These are phyloP conservation scores for Exophiala calicioides DNA, from an alignment of 2,329 filamentous ascomycete genomes.

Conservation along the genomic window DNA sequence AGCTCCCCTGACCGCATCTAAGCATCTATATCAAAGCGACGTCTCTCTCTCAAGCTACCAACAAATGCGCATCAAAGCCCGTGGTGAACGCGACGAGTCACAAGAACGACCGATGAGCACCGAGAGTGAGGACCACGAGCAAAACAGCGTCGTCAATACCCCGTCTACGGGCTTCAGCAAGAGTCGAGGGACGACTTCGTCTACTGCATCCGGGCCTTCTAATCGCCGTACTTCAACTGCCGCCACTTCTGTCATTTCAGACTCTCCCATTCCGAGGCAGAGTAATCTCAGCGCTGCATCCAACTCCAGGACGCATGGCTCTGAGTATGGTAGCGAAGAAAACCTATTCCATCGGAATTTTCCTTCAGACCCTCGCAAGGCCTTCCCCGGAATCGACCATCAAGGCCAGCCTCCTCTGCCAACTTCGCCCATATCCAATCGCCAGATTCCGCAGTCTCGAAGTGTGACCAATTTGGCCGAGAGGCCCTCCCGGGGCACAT, in stretches of 20 bases:
- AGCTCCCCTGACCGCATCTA: conserved; percentile 48
- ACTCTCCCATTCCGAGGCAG: conserved; percentile 46
- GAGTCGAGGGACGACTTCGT: conserved; percentile 80
- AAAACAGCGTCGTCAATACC: conserved; percentile 35
- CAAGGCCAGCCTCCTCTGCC: conserved; percentile 25
- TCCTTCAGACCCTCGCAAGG: conserved; percentile 24
- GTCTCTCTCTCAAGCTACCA: conserved; percentile 82
- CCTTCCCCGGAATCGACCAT: conserved; percentile 5
- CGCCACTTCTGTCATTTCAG: conserved; percentile 84
- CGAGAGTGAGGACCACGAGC: conserved; percentile 25
- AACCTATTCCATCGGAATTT: conserved; percentile 18
- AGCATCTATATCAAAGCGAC: conserved; percentile 82
- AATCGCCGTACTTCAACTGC: conserved; percentile 78
- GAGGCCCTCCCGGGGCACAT: conserved; percentile 41
- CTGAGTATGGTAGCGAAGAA: conserved; percentile 20
- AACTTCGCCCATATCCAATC: conserved; percentile 22
- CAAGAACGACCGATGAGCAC: conserved; percentile 42
- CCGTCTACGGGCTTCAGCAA: conserved; percentile 66
- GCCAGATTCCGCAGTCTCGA: conserved; percentile 38
- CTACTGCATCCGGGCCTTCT: conserved; percentile 72
- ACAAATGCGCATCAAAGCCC: conserved; percentile 61
- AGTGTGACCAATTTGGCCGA: conserved; percentile 70
- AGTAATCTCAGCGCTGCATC: conserved; percentile 22
- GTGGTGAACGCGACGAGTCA: conserved; percentile 46
- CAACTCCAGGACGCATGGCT: conserved; percentile 11